A percentile compares a stretch with the other conserved stretches of the same genome.
Conservation (phyloP, 2,329 filamentous ascomycete species). For the Diaporthe sp. region DNA sequence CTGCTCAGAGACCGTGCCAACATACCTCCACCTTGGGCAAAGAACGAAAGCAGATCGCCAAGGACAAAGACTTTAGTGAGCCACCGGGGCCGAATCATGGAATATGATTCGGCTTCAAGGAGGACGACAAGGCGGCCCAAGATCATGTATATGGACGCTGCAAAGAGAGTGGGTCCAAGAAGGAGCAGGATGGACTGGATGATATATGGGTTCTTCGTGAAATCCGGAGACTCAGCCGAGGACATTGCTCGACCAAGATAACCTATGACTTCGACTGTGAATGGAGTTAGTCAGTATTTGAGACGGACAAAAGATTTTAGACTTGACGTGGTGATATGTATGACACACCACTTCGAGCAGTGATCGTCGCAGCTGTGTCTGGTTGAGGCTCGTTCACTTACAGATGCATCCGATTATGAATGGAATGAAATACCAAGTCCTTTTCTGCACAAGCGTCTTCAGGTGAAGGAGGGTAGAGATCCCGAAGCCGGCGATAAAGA, state of each 20-base stretch:
- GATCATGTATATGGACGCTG: constrained; percentile 39
- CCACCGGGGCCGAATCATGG: constrained; percentile 17
- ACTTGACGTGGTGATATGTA: no score
- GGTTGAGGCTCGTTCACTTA: constrained; percentile 46
- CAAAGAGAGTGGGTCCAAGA: constrained; percentile 32
- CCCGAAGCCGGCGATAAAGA: constrained; percentile 57
- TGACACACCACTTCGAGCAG: neutral
- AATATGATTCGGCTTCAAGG: constrained; percentile 19
- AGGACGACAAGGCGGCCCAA: constrained; percentile 29
- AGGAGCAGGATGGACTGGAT: constrained; percentile 35
- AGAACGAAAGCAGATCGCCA: constrained; percentile 34
- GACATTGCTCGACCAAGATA: constrained; percentile 34
- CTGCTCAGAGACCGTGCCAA: neutral
- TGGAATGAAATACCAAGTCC: constrained; percentile 65
- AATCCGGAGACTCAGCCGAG: constrained; percentile 19
- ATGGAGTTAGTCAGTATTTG: neutral
- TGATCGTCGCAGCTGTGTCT: neutral
- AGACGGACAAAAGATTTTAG: neutral
- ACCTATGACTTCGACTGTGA: constrained; percentile 34
- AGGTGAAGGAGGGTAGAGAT: constrained; percentile 53
- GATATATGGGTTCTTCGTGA: constrained; percentile 25
- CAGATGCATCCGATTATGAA: constrained; percentile 66
- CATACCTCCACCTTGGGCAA: constrained; percentile 27
- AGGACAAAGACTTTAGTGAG: constrained; percentile 38
- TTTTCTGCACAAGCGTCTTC: constrained; percentile 53